Evolutionary conservation across 805 yeast genomes (phyloP), one percentile per base, ranked within the genome.

Genomic region (Kodamaea kakaduensis): DNA sequence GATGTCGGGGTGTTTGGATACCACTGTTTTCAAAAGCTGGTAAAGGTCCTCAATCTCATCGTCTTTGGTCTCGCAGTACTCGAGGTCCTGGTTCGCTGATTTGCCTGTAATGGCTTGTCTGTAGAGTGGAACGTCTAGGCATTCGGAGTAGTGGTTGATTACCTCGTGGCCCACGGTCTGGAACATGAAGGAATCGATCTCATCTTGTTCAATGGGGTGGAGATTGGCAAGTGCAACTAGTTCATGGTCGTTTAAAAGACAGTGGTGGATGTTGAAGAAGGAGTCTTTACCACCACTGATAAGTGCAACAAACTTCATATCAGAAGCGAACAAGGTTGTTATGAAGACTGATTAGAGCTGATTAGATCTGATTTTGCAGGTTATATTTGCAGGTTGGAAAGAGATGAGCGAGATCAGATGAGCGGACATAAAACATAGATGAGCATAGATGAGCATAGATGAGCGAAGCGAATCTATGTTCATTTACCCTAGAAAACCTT

Each of bases 201-300:
- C 98, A 46, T 60, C 61, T n/a, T 39, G 40, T 30, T 51, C 51
- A 1, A 70, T 69, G 1, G 96, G 96, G 49, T 78, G 77, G 42
- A 93, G 58, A 50, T 93, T 93, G 0, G 88, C 97, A 31, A 90
- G 59, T 1, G 96, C 96, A 0, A 76, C 76, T 5, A 93, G 64
- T 48, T 85, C 84, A 61, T 93, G 98, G 9, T 94, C 95, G 34
- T 84, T 77, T 3, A 74, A 70, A n/a, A 84, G 54, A 51, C 97
- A 87, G 54, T 93, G 95, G 24, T 87, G 61, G 10, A 90, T 78
- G 53, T 89, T 93, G 58, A 74, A 93, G 61, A 89, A 87, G 6
- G 97, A 89, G 57, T 93, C 98, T 52, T 93, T 93, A 0, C 98
- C 98, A 4, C 98, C 98, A 1, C 96, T 85, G 0, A 93, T 78